Base-by-base conservation (phyloP, 306 rosid species). In the Vigna hirtella region DNA sequence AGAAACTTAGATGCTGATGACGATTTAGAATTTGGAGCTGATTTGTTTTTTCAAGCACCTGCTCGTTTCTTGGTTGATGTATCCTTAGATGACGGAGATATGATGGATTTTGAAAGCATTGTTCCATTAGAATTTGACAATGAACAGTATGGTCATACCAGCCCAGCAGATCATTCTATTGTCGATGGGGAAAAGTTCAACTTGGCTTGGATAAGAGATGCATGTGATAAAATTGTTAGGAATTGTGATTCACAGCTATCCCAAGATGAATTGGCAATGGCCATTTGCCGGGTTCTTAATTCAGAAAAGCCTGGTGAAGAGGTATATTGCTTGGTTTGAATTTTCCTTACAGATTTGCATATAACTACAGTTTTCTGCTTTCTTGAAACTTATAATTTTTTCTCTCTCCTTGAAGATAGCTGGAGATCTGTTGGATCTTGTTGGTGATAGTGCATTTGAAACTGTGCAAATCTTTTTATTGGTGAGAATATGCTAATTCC, bases 281-380 rank as follows among this genome's bases (percentile, higher is more conserved):
- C 97, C 66, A 90, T 94, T 79, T 94, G 98, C 82, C 87, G 89
- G 89, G 98, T 92, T 73, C 97, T 94, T 82, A 84, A 87, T 78
- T 90, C 98, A 74, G 97, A 87, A 70, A 94, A 92, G 81, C 90
- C 93, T 36, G 97, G 98, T 10, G 98, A 94, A 81, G 97, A 89
- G 98, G 97, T 94, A 91, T 74, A 91, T 74, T 72, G 38, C 40
- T 76, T 74, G 65, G 47, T 42, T 55, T 42, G 70, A 68, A 53
- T 74, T 50, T 72, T 72, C 53, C 71, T 73, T n/a, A 58, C 16
- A 18, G 47, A 53, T 73, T 42, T 42, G 36, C 43, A 47, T 36
- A 49, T 56, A 66, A 14, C 45, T 45, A 82, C 26, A 52, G 64
- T 59, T 83, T 28, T 61, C 69, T 76, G 77, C 56, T 73, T 42